These are phyloP conservation scores for Neurospora hispaniola DNA, from an alignment of 495 filamentous ascomycete genomes.

Conservation along the genomic window DNA sequence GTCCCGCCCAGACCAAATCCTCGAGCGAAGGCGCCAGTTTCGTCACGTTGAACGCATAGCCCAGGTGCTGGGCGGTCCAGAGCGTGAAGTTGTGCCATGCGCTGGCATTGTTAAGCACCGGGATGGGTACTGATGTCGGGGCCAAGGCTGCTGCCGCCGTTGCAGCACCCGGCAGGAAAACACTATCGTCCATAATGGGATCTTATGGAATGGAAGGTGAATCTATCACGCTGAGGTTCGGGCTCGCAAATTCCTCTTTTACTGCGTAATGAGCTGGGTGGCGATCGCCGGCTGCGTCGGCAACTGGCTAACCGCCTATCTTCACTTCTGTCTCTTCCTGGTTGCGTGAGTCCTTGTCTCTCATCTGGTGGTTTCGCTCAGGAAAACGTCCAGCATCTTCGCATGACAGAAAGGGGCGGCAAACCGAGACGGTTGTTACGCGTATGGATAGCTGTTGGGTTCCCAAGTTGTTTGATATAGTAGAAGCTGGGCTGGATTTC, in stretches of 20 bases:
- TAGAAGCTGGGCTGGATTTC: not conserved
- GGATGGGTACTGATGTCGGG: conserved; percentile 1
- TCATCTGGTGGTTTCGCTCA: not conserved
- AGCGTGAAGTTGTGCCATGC: conserved; percentile 37
- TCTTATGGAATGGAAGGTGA: not conserved
- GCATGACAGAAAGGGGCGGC: not conserved
- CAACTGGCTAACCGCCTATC: not conserved
- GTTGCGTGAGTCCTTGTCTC: not conserved
- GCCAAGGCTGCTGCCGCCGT: conserved; percentile 11
- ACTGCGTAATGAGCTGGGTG: not conserved
- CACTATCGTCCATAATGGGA: not conserved
- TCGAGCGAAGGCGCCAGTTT: conserved; percentile 36
- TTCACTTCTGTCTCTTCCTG: not conserved
- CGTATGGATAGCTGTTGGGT: not conserved
- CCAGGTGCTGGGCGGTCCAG: conserved; percentile 34
- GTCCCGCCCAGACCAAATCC: conserved; percentile 50
- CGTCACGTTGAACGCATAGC: conserved; percentile 31
- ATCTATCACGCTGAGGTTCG: not conserved
- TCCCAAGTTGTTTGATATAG: not conserved
- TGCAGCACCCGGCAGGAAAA: not conserved
- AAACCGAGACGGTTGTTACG: not conserved
- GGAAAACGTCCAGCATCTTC: not conserved
- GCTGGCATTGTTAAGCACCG: conserved; percentile 26
- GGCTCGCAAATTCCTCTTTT: not conserved
- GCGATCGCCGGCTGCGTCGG: not conserved